Evolutionary conservation across 768 basidiomycete species (phyloP), one percentile per base, ranked within the genome.

Genomic region (Thelephora ganbajun): DNA sequence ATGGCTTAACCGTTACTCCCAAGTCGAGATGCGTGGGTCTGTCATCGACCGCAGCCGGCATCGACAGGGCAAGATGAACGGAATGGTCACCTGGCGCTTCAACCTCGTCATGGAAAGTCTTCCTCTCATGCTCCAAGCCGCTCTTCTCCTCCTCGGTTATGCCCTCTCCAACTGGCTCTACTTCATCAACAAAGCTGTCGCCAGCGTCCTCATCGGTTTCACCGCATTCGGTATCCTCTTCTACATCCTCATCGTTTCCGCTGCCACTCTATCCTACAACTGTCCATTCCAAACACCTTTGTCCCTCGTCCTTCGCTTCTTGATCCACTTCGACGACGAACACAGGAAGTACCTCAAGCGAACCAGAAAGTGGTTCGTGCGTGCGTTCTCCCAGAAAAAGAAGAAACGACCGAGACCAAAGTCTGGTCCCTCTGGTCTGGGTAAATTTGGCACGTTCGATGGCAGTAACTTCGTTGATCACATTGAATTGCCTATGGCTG

Each of bases 231-330:
- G 47, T 3, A 23, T 48, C 33, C 23, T 51, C 30, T 42, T 56
- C 19, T 55, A 52, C 14, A 33, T 46, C 12, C 39, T 49, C 44
- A 51, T 45, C 44, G 54, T 52, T 33, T 20, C 50, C n/a, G 45
- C 51, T 11, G 48, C 54, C 13, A 45, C 50, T 33, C 13, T 43
- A 19, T 48, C 43, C 34, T 34, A 48, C 2, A 34, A 44, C n/a
- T 55, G 54, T 39, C 54, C 54, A 12, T 55, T 54, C 34, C 52
- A 54, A 22, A 54, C 53, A 7, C 53, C 54, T 9, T 30, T 50
- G 2, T 51, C 53, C 23, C 13, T 35, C 7, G n/a, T 50, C 14
- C 19, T 54, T 5, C 35, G 50, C 9, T 35, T 35, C 39, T 41
- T 43, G 1, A 35, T 19, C 35, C 19, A 47, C 16, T 30, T 33